These are phyloP conservation scores for Trichophyton verrucosum DNA, from an alignment of 2,329 filamentous ascomycete genomes.

Conservation along the genomic window DNA sequence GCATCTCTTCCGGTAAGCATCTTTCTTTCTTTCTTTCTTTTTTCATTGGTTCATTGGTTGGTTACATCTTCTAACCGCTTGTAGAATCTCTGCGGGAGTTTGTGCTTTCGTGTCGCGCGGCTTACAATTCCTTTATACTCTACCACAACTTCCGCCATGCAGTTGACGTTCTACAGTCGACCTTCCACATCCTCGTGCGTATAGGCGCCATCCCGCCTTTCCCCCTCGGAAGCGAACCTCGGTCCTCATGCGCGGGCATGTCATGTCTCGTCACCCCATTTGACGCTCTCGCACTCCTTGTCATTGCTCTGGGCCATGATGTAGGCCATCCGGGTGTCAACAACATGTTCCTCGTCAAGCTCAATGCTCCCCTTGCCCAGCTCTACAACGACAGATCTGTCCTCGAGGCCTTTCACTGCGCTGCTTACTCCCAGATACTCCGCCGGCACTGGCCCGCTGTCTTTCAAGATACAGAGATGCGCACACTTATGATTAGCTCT, in stretches of 20 bases:
- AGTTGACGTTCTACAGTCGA: constrained; percentile 85
- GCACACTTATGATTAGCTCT: constrained; percentile 89
- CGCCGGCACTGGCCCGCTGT: constrained; percentile 80
- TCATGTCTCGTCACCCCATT: constrained; percentile 69
- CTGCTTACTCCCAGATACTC: constrained; percentile 90
- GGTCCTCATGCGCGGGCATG: constrained; percentile 47
- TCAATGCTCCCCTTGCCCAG: constrained; percentile 86
- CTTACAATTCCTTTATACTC: constrained; percentile 93
- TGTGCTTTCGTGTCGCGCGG: constrained; percentile 72
- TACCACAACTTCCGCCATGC: constrained; percentile 99
- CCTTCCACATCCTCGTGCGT: constrained; percentile 76
- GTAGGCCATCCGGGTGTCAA: constrained; percentile 97
- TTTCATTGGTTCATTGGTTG: constrained; percentile 11
- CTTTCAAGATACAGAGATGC: constrained; percentile 66
- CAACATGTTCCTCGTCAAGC: constrained; percentile 84
- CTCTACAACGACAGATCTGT: constrained; percentile 96
- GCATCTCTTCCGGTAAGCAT: constrained; percentile 58
- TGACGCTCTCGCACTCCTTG: constrained; percentile 75
- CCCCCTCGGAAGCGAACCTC: constrained; percentile 29
- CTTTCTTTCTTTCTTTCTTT: background rate
- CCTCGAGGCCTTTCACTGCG: constrained; percentile 92
- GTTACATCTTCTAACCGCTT: background rate
- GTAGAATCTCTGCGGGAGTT: constrained; percentile 72
- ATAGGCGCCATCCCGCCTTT: constrained; percentile 65
- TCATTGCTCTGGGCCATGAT: constrained; percentile 95